Evolutionary conservation across 306 rosid species (phyloP), one percentile per base, ranked within the genome.

Genomic region (Trichosanthes cucumerina): DNA sequence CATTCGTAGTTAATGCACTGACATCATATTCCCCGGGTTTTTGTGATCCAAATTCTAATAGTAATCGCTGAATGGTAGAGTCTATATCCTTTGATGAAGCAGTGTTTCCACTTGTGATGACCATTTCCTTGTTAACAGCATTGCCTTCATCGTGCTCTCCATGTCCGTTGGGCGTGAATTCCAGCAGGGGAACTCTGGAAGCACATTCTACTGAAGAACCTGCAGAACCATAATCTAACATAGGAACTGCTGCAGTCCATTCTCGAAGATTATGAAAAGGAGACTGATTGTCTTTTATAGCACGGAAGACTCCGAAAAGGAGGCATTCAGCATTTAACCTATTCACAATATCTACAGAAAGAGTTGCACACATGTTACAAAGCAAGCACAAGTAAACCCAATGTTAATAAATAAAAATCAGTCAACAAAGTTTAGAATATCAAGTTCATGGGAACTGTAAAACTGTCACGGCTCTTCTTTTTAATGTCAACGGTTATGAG

Each of bases 261-360:
- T 70, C 75, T 6, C 73, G 23, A 16, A 34, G 44, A 33, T 31
- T 33, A 33, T 15, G 65, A 38, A 13, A 9, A 26, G 6, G 50
- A 80, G 78, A 58, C 69, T 79, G 59, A 34, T 19, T 34, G 23
- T 60, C 50, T 73, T 80, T 60, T 0, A 3, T 64, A 36, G 0
- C 44, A n/a, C 87, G 87, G 80, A 91, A 89, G 63, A 90, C 15
- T 79, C 96, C 98, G 88, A 90, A 90, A 4, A 93, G 80, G 81
- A 85, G 86, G 71, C 49, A 53, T 69, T 81, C 86, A 19, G 75
- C 54, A 36, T 81, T 54, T 19, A 75, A 53, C 66, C 56, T 68
- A 21, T 76, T 80, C 52, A 86, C 12, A 65, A 76, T 39, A 66
- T 88, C 96, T 89, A 57, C 49, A 69, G 57, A 80, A 19, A 80